Base-by-base conservation (phyloP, 2,329 filamentous ascomycete genomes). In the Ophiostoma australiae region DNA sequence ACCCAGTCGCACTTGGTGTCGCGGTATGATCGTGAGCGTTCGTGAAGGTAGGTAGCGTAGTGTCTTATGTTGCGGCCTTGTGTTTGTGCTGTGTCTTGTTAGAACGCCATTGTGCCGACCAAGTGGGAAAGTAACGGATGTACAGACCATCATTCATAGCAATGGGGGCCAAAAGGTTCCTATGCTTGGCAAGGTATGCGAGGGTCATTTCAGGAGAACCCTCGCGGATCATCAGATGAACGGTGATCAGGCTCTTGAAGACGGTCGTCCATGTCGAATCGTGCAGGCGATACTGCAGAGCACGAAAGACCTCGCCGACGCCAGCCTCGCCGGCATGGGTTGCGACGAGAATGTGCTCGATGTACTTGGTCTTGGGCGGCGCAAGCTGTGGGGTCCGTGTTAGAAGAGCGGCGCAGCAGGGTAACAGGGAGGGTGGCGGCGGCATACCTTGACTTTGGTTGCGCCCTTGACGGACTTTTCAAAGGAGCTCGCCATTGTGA, bases 231-330 rank as follows among this genome's bases (percentile, higher is more conserved):
- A 99, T 98, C 73, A 98, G 84, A 80, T 99, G 95, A 67, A 97
- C 89, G 68, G 97, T 95, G 76, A 98, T 97, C 75, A 99, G 84
- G 76, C 93, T 90, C 84, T 99, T 99, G 89, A 97, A 97, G 74
- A 97, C 94, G 72, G 98, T 93, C n/a, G 95, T 99, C 95, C 95
- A 99, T 84, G 95, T 97, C 75, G 94, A 94, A 80, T 99, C 95
- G 79, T 93, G 90, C 75, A 99, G 82, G 69, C 95, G 89, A 79
- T 93, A 89, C 78, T 96, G 93, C 70, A 99, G 84, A 61, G 93
- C 92, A 73, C 95, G 90, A 80, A 99, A 98, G 78, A 99, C 92
- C 82, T 99, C 95, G 72, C 90, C 94, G 72, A 99, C 93, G 75
- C 94, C 95, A 70, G 92, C 91, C 81, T 99, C 95, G 76, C 94